Conservation (phyloP, 768 basidiomycete genomes). For the Termitomyces sp. region DNA sequence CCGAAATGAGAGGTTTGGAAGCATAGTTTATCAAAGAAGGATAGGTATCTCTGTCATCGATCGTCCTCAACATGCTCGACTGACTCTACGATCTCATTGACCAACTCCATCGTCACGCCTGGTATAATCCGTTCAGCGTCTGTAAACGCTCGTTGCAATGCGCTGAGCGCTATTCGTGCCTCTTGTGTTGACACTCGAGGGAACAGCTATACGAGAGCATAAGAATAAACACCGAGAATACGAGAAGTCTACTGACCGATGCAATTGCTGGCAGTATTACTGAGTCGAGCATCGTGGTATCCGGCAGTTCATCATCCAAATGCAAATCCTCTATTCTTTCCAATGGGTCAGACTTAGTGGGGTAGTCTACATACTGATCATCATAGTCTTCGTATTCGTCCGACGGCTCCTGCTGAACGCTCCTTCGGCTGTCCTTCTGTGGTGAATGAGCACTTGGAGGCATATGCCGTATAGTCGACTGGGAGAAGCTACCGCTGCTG, state of each 20-base stretch:
- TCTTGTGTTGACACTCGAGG: slow-evolving; percentile 92
- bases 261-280: slow-evolving; percentile 96
- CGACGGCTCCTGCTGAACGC: slow-evolving; percentile 43
- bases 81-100: slow-evolving; percentile 92
- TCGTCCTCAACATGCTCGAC: slow-evolving; percentile 88
- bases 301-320: slow-evolving; percentile 60
- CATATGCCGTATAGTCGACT: slow-evolving; percentile 67
- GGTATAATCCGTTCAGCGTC: slow-evolving; percentile 96
- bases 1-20: not conserved
- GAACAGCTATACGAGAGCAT: slow-evolving; percentile 58
- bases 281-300: slow-evolving; percentile 92
- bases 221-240: not conserved
- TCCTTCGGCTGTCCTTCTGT: slow-evolving; percentile 25
- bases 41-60: slow-evolving; percentile 31
- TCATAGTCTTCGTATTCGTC: slow-evolving; percentile 69
- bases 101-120: slow-evolving; percentile 88
- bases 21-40: not conserved
- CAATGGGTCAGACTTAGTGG: slow-evolving; percentile 40
- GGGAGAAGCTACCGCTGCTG: slow-evolving; percentile 43
- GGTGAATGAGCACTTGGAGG: slow-evolving; percentile 27
- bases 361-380: slow-evolving; percentile 51
- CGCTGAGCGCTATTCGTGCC: slow-evolving; percentile 79
- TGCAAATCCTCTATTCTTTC: slow-evolving; percentile 45
- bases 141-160: slow-evolving; percentile 88
- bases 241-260: slow-evolving; percentile 56